phyloP scores from a whole-genome alignment of 169 alveolate genomes.

The Sarcocystis neurona region DNA sequence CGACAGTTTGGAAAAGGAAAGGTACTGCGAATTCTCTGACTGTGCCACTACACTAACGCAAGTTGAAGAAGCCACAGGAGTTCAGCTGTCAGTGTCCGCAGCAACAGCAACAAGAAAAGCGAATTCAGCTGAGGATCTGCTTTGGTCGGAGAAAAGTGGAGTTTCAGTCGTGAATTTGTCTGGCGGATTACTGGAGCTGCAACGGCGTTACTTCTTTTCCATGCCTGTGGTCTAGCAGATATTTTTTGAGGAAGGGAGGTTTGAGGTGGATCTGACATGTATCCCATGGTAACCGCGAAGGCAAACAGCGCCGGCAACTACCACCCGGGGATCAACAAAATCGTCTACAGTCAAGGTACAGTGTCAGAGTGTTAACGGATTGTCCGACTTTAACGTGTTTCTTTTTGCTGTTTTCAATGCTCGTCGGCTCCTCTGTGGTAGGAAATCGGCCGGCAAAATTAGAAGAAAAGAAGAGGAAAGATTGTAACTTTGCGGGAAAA shows the following conservation, averaged over 20 bases:
- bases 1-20: background rate
- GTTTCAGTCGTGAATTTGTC: background rate
- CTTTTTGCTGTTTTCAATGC: too few species aligned
- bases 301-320: too few species aligned
- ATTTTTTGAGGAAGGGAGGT: background rate
- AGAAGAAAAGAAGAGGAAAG: too few species aligned
- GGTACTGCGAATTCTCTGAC: background rate
- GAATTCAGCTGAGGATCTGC: background rate
- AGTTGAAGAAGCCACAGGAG: background rate
- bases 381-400: too few species aligned
- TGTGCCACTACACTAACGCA: background rate
- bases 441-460: too few species aligned
- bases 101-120: background rate
- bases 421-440: too few species aligned
- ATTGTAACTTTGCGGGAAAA: too few species aligned
- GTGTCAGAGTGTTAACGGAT: too few species aligned
- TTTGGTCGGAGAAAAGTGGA: background rate
- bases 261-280: too few species aligned
- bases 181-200: constrained; percentile 20
- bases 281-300: too few species aligned
- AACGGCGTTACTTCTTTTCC: background rate
- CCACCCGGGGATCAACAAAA: too few species aligned
- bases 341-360: too few species aligned
- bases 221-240: background rate
- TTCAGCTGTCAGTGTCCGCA: background rate